A percentile compares a stretch with the other conserved stretches of the same genome.
Conservation (phyloP, 768 basidiomycete species). For the Mycena filopes region DNA sequence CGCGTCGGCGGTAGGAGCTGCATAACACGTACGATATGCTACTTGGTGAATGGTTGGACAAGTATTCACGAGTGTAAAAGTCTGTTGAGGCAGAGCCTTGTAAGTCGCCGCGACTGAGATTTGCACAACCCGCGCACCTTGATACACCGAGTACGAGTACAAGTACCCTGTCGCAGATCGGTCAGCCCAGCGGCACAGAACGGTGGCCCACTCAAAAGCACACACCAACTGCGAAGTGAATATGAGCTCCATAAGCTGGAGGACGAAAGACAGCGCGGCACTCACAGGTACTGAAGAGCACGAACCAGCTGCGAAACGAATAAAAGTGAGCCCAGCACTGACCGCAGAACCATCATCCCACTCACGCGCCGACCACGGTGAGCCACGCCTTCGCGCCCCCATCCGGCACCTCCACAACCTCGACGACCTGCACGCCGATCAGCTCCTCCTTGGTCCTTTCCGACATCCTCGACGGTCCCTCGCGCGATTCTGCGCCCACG, state of each 20-base stretch:
- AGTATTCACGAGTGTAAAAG: neutral
- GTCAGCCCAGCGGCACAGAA: no score
- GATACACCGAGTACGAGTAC: no score
- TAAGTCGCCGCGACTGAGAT: no score
- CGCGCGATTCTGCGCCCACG: neutral
- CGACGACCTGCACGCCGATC: neutral
- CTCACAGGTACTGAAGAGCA: conserved; percentile 24
- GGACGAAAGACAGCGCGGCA: neutral
- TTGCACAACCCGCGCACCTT: no score
- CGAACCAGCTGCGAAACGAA: conserved; percentile 21
- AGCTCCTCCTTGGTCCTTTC: conserved; percentile 22
- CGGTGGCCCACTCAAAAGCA: no score
- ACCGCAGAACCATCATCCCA: neutral
- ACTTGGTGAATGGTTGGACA: neutral
- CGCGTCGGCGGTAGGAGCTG: no score
- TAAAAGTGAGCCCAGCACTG: neutral
- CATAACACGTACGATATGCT: neutral
- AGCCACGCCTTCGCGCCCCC: conserved; percentile 21
- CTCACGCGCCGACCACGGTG: conserved; percentile 20
- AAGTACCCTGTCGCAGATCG: no score
- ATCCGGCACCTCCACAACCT: conserved; percentile 21
- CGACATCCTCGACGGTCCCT: conserved; percentile 18
- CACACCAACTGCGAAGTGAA: no score
- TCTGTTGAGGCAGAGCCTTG: neutral
- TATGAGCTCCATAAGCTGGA: no score